Evolutionary conservation across 2,329 filamentous ascomycete genomes (phyloP).

Genomic region (Tolypocladium tundrense): DNA sequence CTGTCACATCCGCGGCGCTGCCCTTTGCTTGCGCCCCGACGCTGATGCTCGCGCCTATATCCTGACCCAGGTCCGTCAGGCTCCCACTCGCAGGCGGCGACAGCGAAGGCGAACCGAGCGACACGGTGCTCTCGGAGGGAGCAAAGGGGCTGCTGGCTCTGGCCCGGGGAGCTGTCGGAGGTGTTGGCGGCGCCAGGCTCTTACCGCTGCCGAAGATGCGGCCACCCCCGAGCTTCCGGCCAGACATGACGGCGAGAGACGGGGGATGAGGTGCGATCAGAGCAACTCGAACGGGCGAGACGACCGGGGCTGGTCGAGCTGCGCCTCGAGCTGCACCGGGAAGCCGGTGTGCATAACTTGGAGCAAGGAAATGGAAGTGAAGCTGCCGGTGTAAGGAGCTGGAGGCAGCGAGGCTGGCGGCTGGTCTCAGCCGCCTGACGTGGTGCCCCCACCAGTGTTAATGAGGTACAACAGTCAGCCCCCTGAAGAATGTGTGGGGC

Average conservation of each 20-base stretch:
- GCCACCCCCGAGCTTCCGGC: slow-evolving; percentile 82
- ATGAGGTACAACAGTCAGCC: neutral
- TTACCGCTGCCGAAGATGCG: slow-evolving; percentile 82
- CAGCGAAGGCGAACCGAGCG: slow-evolving; percentile 59
- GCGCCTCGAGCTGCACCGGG: slow-evolving; percentile 19
- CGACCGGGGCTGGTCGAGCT: slow-evolving; percentile 23
- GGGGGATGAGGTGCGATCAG: neutral
- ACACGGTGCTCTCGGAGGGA: slow-evolving; percentile 62
- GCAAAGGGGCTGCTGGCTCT: slow-evolving; percentile 39
- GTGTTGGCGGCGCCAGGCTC: slow-evolving; percentile 58
- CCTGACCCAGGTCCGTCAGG: slow-evolving; percentile 61
- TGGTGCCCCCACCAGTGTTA: neutral
- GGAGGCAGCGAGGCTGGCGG: neutral
- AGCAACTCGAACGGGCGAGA: slow-evolving; percentile 13
- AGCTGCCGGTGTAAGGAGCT: neutral
- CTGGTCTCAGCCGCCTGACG: neutral
- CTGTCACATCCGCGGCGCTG: slow-evolving; percentile 38
- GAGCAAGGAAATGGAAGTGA: neutral
- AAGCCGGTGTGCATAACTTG: slow-evolving; percentile 3
- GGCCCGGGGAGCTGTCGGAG: slow-evolving; percentile 31
- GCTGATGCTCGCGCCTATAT: slow-evolving; percentile 73
- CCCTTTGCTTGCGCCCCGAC: slow-evolving; percentile 45
- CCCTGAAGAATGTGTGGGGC: neutral
- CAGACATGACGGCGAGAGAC: slow-evolving; percentile 50
- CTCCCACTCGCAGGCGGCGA: slow-evolving; percentile 53